Base-by-base conservation (phyloP, 2,329 filamentous ascomycete species). In the Xylariaceae sp. region DNA sequence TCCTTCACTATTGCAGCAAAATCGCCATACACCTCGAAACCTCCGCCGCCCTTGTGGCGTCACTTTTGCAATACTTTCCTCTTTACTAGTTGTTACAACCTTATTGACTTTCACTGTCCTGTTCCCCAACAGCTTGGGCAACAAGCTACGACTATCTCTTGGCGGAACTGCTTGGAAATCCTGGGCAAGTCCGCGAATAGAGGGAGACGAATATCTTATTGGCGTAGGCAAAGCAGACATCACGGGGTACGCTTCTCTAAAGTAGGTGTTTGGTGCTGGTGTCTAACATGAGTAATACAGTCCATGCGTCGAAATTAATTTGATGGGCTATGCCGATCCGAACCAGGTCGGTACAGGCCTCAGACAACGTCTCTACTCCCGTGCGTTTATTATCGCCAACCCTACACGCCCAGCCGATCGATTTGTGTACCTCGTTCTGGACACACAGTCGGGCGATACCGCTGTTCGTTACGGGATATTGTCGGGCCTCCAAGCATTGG, bases 251-350 rank as follows among this genome's bases (percentile, higher is more conserved):
- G 55, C 32, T 31, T 15, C 15, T 32, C n/a, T 4, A 9, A 3
- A 32, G 9, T 2, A 18, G 22, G 11, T 26, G 12, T 16, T 18
- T 18, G 11, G 17, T 22, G 15, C 13, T 22, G 12, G 18, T n/a
- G 17, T 16, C 39, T 47, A 15, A 48, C 33, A 6, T 29, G 22
- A 9, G 34, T 35, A 29, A 18, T 18, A 8, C 17, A 59, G 87
- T 2, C 89, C 89, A 0, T 88, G 94, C 11, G 89, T 94, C 17
- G 89, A 96, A 63, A 78, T 96, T 58, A 89, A 89, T 55, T 77
- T 96, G 60, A 93, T 91, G 74, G 90, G 90, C 47, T 96, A 96
- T 69, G 91, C 91, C 24, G 86, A 90, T 62, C 71, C 83, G n/a
- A 78, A 78, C 32, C 91, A 97, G 67, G 68, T 85, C 22, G 91